Base-by-base conservation (phyloP, 345 rosid species). In the Salix suchowensis region DNA sequence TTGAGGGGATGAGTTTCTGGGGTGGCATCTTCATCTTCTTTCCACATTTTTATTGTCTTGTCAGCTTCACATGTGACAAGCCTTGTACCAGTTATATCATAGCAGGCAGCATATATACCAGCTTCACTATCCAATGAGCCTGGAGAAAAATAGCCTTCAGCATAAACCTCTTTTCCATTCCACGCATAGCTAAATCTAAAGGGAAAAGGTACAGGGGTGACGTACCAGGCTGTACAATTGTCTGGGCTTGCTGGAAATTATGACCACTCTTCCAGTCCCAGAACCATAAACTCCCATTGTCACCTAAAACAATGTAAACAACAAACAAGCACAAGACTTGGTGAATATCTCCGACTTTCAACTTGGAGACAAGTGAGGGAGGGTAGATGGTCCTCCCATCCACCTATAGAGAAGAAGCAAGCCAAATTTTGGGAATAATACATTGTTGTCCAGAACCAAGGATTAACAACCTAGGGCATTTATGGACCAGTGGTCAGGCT, bases 251-350 rank as follows among this genome's bases (percentile, higher is more conserved):
- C 86, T 96, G 98, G 86, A 96, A 94, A 84, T 90, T 94, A 84
- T 96, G 98, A 73, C 98, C 99, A 44, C 98, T 94, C 85, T 84
- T 94, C 99, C 98, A 96, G 79, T 96, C 99, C 98, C 98, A 96
- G 85, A 92, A 96, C 98, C 99, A 94, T 78, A 96, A 18, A 76
- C 99, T 96, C 68, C 99, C 98, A 60, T 96, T 96, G 83, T 96
- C 99, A 79, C 99, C 99, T 96, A 78, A 48, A 66, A 77, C 50
- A 23, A 74, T 30, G 24, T 19, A 68, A 14, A 24, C 4, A 15
- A 7, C 16, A 36, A 67, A 80, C 5, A 32, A 70, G 79, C n/a
- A 73, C 46, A 77, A 55, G 34, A 42, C 46, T 15, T 24, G 13
- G 13, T 24, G 7, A 26, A 5, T 10, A 18, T 76, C 16, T 6